Base-by-base conservation (phyloP, 1,284 basidiomycete genomes). In the Trametes pubescens region DNA sequence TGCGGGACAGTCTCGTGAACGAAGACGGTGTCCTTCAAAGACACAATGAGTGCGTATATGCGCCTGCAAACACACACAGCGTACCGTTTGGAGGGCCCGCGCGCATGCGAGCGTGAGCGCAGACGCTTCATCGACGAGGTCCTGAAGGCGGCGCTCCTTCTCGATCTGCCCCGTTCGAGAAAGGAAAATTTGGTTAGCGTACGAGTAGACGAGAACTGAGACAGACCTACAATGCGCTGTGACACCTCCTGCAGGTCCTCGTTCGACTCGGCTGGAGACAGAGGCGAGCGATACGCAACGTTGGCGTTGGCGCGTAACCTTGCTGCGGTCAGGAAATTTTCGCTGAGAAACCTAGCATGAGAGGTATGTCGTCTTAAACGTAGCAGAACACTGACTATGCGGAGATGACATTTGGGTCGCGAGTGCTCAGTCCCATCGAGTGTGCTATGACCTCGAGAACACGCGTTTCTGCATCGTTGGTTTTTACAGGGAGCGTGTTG, bases 111-210 rank as follows among this genome's bases (percentile, higher is more conserved):
- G 57, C 2, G 52, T 62, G 24, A 72, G 56, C 9, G 64, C 67
- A 0, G 64, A 47, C 5, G 68, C 54, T 5, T 49, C 52, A 21
- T 72, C 61, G 5, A 59, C 56, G 2, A 68, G 51, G 16, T 35
- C 43, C 51, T 72, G 71, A 8, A 72, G 44, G 14, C 56, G 48
- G 10, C 6, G 5, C 51, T 72, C 71, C 47, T 68, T 66, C 32
- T 59, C 52, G 9, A 22, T 35, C 69, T 71, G 29, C 11, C 16
- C 7, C 5, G 14, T 32, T 14, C 7, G 13, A 29, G 13, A 13
- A 13, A 34, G 2, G 35, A 1, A 34, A 35, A 21, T 14, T 32
- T 16, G 26, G n/a, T 18, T 29, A 24, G 38, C 14, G 26, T 9
- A 4, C 24, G 18, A 13, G 24, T 2, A 24, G 13, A 16, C 22